A percentile compares a stretch with the other conserved stretches of the same genome.
Conservation (phyloP, 225 moss, liverwort and hornwort genomes). For the Thuidium tamariscinum region DNA sequence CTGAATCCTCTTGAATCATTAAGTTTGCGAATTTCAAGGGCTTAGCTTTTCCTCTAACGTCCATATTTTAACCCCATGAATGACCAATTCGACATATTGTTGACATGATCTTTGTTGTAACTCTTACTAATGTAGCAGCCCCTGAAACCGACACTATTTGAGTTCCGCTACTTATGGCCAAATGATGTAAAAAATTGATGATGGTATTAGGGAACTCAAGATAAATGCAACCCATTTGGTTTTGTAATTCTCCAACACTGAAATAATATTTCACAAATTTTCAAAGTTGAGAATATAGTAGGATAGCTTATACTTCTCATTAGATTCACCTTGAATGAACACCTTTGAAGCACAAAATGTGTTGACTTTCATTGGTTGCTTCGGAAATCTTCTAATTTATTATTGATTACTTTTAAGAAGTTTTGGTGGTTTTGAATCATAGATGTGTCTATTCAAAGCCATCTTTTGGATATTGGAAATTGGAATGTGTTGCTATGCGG, state of each 20-base stretch:
- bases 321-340: neutral
- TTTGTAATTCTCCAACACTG: neutral
- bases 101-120: neutral
- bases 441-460: neutral
- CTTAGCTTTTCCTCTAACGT: too few relatives aligned
- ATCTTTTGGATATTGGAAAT: neutral
- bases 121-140: neutral
- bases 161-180: too few relatives aligned
- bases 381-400: neutral
- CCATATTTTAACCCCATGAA: too few relatives aligned
- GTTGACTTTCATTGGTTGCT: neutral
- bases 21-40: neutral
- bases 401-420: neutral
- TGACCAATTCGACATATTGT: neutral
- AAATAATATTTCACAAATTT: rapidly evolving
- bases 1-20: too few relatives aligned
- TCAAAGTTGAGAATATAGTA: neutral
- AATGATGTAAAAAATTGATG: too few relatives aligned
- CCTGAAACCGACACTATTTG: neutral
- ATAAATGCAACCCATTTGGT: rapidly evolving
- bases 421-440: neutral
- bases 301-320: neutral
- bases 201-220: rapidly evolving
- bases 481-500: rapidly evolving
- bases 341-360: neutral